Conservation (phyloP, 371 early-diverging fungal genomes). For the Rhizomucor pusillus region DNA sequence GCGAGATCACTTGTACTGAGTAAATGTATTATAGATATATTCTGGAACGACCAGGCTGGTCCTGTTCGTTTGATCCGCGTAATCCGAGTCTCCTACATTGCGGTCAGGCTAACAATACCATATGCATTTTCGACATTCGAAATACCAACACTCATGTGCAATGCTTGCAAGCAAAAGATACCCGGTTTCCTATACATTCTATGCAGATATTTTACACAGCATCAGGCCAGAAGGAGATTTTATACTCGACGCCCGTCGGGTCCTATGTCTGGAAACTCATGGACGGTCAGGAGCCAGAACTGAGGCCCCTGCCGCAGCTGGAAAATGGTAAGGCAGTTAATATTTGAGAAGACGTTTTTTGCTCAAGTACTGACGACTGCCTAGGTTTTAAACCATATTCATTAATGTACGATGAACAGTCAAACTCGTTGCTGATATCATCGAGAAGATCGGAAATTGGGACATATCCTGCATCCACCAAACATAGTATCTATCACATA, state of each 20-base stretch:
- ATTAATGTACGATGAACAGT: slow-evolving; percentile 4
- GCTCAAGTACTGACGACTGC: not conserved
- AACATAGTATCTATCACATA: not conserved
- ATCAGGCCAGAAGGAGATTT: slow-evolving; percentile 1
- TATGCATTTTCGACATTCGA: slow-evolving; percentile 35
- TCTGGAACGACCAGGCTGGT: slow-evolving; percentile 25
- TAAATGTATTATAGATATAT: slow-evolving; percentile 7
- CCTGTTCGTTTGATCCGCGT: slow-evolving; percentile 28
- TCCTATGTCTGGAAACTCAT: slow-evolving; percentile 14
- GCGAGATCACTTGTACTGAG: not conserved
- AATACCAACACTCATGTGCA: slow-evolving; percentile 22
- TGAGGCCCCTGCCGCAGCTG: not conserved
- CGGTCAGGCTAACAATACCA: slow-evolving; percentile 26
- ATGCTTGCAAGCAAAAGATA: not conserved
- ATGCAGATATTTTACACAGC: not conserved
- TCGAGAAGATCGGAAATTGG: not conserved
- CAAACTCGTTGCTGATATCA: slow-evolving; percentile 5
- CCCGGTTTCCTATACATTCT: slow-evolving; percentile 9
- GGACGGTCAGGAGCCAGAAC: not conserved
- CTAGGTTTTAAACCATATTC: slow-evolving; percentile 19
- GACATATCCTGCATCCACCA: not conserved
- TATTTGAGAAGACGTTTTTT: not conserved
- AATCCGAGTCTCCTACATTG: slow-evolving; percentile 33
- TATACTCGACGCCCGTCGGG: slow-evolving; percentile 9
- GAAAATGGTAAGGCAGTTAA: slow-evolving; percentile 7